A percentile compares a stretch with the other conserved stretches of the same genome.
Evolutionary conservation across 2,329 filamentous ascomycete genomes (phyloP).

Genomic region (Metarhizium robertsii): DNA sequence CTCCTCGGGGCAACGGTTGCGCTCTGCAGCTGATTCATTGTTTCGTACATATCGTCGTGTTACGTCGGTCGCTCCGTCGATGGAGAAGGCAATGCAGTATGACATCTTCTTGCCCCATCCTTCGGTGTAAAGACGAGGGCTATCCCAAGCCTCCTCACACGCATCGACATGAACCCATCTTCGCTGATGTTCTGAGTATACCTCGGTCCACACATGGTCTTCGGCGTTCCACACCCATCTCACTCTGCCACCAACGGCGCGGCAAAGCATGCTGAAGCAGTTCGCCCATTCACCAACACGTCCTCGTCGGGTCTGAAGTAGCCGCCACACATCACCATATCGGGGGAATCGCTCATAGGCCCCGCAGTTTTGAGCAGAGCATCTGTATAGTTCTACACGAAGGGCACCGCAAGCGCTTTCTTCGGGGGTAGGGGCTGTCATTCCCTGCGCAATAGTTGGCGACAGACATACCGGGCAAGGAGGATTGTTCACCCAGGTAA

Average conservation of each 20-base stretch:
- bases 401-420: conserved; percentile 82
- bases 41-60: conserved; percentile 63
- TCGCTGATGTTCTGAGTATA: conserved; percentile 88
- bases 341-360: conserved; percentile 83
- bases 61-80: conserved; percentile 66
- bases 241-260: conserved; percentile 81
- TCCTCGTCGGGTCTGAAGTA: conserved; percentile 78
- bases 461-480: conserved; percentile 72
- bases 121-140: conserved; percentile 83
- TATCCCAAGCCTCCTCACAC: conserved; percentile 93
- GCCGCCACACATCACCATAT: conserved; percentile 89
- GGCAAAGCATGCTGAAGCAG: conserved; percentile 97
- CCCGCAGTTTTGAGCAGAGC: conserved; percentile 65
- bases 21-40: conserved; percentile 60
- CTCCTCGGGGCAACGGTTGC: conserved; percentile 75
- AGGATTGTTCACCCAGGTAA: conserved; percentile 95
- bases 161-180: conserved; percentile 96
- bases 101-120: conserved; percentile 96
- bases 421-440: conserved; percentile 77
- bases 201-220: conserved; percentile 95
- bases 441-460: conserved; percentile 73
- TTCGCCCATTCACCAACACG: conserved; percentile 95
- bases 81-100: conserved; percentile 94
- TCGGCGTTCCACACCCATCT: conserved; percentile 98
- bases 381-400: conserved; percentile 83